A percentile compares a stretch with the other conserved stretches of the same genome.
Evolutionary conservation across 2,329 filamentous ascomycete genomes (phyloP).

Genomic region (Dothistroma septosporum): DNA sequence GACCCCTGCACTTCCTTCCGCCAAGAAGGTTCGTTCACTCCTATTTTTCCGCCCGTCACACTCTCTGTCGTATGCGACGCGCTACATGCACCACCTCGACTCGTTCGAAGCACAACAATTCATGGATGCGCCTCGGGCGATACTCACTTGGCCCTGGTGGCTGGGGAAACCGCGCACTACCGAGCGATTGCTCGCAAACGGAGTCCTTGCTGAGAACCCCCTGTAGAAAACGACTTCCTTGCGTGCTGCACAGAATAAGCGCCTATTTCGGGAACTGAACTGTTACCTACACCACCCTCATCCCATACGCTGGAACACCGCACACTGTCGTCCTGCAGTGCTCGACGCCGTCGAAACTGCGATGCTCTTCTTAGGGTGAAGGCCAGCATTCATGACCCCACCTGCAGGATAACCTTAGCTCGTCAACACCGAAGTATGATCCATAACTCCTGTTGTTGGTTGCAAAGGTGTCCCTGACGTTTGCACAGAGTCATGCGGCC

Average conservation of each 20-base stretch:
- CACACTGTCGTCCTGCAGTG: not conserved
- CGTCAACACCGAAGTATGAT: not conserved
- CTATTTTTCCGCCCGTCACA: too few species aligned
- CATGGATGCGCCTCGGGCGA: not conserved
- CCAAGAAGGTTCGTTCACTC: too few species aligned
- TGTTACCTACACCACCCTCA: not conserved
- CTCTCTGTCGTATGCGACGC: not conserved
- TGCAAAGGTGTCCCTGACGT: conserved; percentile 2
- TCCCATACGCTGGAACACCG: not conserved
- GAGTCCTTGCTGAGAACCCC: not conserved
- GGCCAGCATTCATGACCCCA: conserved; percentile 3
- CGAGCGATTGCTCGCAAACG: not conserved
- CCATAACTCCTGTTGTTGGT: not conserved
- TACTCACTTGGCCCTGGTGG: not conserved
- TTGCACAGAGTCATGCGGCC: not conserved
- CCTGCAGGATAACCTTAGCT: not conserved
- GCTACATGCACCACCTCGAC: not conserved
- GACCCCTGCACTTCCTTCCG: too few species aligned
- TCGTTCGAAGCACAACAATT: not conserved
- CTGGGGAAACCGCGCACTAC: not conserved
- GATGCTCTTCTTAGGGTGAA: not conserved
- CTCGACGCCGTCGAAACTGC: not conserved
- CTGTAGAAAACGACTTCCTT: not conserved
- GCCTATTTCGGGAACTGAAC: not conserved
- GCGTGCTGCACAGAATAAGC: not conserved